A percentile compares a stretch with the other conserved stretches of the same genome.
Conservation (phyloP, 1,284 basidiomycete genomes). For the Volvariella surrecta region DNA sequence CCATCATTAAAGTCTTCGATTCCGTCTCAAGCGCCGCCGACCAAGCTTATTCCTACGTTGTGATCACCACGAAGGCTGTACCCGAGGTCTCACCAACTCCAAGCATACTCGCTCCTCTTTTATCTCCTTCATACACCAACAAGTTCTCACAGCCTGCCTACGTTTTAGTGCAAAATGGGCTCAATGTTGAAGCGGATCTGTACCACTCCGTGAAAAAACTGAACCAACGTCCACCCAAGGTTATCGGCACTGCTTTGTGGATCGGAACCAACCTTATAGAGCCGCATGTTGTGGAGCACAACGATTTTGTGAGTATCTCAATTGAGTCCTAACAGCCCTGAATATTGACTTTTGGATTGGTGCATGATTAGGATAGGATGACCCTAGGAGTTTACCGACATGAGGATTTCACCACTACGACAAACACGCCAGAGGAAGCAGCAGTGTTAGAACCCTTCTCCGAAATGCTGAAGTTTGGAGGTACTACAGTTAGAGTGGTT, state of each 20-base stretch:
- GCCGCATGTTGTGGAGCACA: constrained; percentile 43
- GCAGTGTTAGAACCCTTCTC: constrained; percentile 37
- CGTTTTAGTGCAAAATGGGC: constrained; percentile 70
- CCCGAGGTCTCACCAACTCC: constrained; percentile 60
- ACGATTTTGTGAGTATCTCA: constrained; percentile 34
- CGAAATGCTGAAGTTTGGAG: constrained; percentile 36
- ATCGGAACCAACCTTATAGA: constrained; percentile 41
- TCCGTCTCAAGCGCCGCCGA: constrained; percentile 54
- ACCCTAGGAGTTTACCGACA: constrained; percentile 47
- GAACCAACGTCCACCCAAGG: constrained; percentile 33
- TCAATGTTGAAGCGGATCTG: constrained; percentile 66
- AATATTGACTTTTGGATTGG: neutral
- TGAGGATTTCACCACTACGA: constrained; percentile 27
- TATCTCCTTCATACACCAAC: constrained; percentile 41
- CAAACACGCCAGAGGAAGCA: constrained; percentile 35
- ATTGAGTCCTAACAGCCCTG: neutral
- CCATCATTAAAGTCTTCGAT: constrained; percentile 35
- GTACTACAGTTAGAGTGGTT: constrained; percentile 37
- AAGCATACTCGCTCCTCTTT: constrained; percentile 47
- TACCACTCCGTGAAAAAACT: constrained; percentile 42
- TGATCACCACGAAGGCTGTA: constrained; percentile 67
- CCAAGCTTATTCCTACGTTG: constrained; percentile 52
- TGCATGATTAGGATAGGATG: constrained; percentile 34
- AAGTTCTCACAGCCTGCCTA: constrained; percentile 47
- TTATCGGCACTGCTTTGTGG: constrained; percentile 47